A percentile compares a stretch with the other conserved stretches of the same genome.
Conservation (phyloP, 495 filamentous ascomycete genomes). For the Lentithecium fluviatile region DNA sequence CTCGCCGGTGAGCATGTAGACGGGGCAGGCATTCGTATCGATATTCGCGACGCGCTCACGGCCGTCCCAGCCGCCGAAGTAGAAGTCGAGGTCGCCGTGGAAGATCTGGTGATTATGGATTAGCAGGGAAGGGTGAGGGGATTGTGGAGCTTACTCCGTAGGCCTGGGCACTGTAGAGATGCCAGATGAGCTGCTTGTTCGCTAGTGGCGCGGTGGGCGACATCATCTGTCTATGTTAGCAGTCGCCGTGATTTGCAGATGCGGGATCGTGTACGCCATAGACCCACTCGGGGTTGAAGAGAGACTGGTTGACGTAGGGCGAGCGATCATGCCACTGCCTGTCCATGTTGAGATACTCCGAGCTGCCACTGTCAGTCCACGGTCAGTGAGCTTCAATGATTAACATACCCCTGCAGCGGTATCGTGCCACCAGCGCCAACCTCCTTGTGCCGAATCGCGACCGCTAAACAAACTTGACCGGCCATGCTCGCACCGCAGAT, state of each 20-base stretch:
- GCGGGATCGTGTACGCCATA: constrained; percentile 36
- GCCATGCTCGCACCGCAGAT: constrained; percentile 49
- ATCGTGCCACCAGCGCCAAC: constrained; percentile 46
- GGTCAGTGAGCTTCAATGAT: background rate
- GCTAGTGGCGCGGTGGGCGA: constrained; percentile 40
- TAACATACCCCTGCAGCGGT: constrained; percentile 40
- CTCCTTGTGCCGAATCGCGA: constrained; percentile 40
- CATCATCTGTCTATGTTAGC: constrained; percentile 37
- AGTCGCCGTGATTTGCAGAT: background rate
- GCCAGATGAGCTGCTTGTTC: constrained; percentile 47
- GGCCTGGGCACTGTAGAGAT: constrained; percentile 46
- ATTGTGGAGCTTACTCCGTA: constrained; percentile 36
- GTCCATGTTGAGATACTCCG: constrained; percentile 38
- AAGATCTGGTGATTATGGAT: constrained; percentile 35
- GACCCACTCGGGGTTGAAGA: constrained; percentile 48
- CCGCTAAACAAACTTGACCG: constrained; percentile 47
- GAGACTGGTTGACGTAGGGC: constrained; percentile 39
- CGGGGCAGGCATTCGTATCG: constrained; percentile 46
- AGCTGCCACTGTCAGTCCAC: constrained; percentile 17
- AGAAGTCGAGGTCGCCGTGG: constrained; percentile 49
- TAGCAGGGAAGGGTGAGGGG: background rate
- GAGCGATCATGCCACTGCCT: constrained; percentile 37
- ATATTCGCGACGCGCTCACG: constrained; percentile 41
- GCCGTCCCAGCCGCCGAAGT: constrained; percentile 48
- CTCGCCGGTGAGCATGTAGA: constrained; percentile 50